Evolutionary conservation across 2,329 filamentous ascomycete genomes (phyloP), one percentile per base, ranked within the genome.

Genomic region (Myriosclerotinia scirpicola): DNA sequence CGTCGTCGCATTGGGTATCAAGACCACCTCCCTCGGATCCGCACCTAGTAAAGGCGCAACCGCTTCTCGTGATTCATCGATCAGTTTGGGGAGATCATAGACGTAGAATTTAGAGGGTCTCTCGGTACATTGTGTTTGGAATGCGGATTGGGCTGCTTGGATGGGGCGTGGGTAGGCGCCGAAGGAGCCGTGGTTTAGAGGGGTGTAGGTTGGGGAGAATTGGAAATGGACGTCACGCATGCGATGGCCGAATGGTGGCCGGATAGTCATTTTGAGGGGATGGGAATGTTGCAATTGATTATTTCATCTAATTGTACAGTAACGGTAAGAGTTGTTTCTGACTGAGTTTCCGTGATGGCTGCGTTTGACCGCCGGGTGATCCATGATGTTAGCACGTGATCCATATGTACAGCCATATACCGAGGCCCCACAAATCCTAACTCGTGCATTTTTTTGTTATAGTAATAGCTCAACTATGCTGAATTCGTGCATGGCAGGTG

Each of bases 1-100:
- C 0, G 85, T 88, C 0, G 91, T 95, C 4, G 92, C 92, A 75
- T 97, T 97, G 67, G 85, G 81, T 0, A 96, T 86, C 70, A 96
- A 89, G 0, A 96, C 92, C 44, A 91, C 80, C 14, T 88, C 87
- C 20, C 89, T 83, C 0, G 81, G 75, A 0, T 87, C 86, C 0
- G 85, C 89, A 65, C 90, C 84, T 67, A 97, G 80, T 20, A 92
- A 75, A 26, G 79, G 75, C 0, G 90, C 89, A 6, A 93, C 79
- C 1, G 87, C 87, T 42, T 77, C 77, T 7, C 91, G 87, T 7
- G 84, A 84, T 69, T 84, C 80, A 69, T 91, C 87, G 0, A 96
- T 82, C 15, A 87, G 80, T 1, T 78, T 73, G 0, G 87, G 84
- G 67, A 87, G 87, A 3, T 86, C 82, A 75, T 88, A 90, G 34